Evolutionary conservation across 495 filamentous ascomycete species (phyloP), one percentile per base, ranked within the genome.

Genomic region (Hyaloscypha hepaticicola): DNA sequence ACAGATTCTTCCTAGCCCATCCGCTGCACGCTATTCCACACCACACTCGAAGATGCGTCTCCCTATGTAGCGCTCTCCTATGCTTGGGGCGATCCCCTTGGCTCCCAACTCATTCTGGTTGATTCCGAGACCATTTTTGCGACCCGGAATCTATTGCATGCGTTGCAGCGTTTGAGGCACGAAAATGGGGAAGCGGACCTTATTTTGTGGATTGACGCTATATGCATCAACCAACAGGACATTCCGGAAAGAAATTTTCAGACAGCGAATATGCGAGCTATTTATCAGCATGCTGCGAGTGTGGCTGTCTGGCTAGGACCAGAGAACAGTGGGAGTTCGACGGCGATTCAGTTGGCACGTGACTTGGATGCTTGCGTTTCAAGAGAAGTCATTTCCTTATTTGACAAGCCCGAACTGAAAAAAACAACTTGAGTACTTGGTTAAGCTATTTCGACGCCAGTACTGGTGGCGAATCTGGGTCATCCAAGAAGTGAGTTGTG

Each of bases 391-490:
- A 25, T 22, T 3, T 45, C 7, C 12, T 16, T 66, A 24, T 6
- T 71, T 25, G 33, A 27, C 21, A 58, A 55, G 12, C 34, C 48
- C 5, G 34, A 27, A 25, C 31, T 14, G n/a, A 31, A 52, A 29
- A 27, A 50, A 58, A 8, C 24, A 50, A 4, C 55, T 66, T 7
- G 49, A 62, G 16, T 63, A 56, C 0, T 41, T 72, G 28, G 52
- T 64, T 5, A 22, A 9, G 5, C 22, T 72, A 11, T 69, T 72
- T 50, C 14, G 66, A 31, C 28, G 69, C 26, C 27, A 64, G 48
- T 72, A 72, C 28, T 72, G 66, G 64, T 67, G 66, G 66, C 60
- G 69, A 3, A 63, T 69, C 3, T 72, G 69, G 69, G 66, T 72
- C 9, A 62, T 69, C 28, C 69, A 72, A 53, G 69, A 72, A 56